Base-by-base conservation (phyloP, 257 asterid genomes). In the Gentiana dahurica region DNA sequence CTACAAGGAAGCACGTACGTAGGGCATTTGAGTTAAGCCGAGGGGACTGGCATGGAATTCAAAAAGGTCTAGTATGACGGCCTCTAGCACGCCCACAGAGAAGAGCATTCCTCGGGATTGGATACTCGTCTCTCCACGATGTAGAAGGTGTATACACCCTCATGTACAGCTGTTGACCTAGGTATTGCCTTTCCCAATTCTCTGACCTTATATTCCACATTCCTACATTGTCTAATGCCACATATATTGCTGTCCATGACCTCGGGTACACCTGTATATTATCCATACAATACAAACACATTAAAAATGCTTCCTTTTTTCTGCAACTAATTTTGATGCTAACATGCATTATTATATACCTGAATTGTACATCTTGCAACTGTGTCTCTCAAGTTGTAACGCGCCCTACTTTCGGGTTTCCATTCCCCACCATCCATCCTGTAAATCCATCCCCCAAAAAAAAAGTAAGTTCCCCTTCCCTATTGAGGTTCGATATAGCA, bases 171-270 rank as follows among this genome's bases (percentile, higher is more conserved):
- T 91, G 96, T 69, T 91, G 98, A 0, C 98, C 98, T 67, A 91
- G 52, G 62, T 91, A 87, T 69, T 88, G 95, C 69, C 96, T 85
- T 50, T 79, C 96, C 98, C 94, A 91, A 53, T 88, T 70, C 71
- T 91, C 89, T 0, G 98, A 87, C 63, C 96, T 76, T 70, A 91
- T 67, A 73, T 87, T 91, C 96, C 98, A 91, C 81, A 91, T 85
- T 60, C 98, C 98, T 41, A 80, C 95, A 54, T 91, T 91, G 89
- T 91, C 98, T 79, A 91, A 63, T 0, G 98, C 83, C 9, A 84
- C 62, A 64, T 79, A 81, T 6, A 90, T 75, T 13, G 98, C 95
- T 0, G 97, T 82, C 96, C 96, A 90, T 1, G 98, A 75, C 69
- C 48, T 79, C 32, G 96, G 96, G 54, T 90, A 90, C 58, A 90